These are phyloP conservation scores for Penicillium hordei DNA, from an alignment of 2,329 filamentous ascomycete species.

Conservation along the genomic window DNA sequence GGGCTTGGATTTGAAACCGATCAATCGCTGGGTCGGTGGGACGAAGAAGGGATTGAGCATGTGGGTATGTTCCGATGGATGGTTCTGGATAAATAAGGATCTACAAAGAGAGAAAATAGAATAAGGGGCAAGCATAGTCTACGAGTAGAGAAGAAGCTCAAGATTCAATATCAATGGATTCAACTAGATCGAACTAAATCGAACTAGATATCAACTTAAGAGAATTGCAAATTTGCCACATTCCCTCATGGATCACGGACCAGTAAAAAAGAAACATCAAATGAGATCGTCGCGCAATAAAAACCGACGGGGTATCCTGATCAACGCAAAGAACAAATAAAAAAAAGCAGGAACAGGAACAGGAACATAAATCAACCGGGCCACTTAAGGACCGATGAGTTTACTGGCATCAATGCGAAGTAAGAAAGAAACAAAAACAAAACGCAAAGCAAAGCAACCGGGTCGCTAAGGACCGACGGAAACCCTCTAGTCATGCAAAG, in stretches of 20 bases:
- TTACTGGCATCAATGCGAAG: not conserved
- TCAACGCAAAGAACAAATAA: conserved; percentile 20
- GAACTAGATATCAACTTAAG: not conserved
- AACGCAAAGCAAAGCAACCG: not conserved
- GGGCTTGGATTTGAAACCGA: conserved; percentile 73
- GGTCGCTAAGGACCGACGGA: not conserved
- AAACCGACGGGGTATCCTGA: conserved; percentile 40
- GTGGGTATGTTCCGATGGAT: conserved; percentile 73
- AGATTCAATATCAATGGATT: conserved; percentile 5
- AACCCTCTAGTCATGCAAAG: conserved; percentile 5
- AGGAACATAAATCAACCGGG: conserved; percentile 6
- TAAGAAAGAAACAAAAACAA: not conserved
- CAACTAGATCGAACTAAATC: conserved; percentile 1
- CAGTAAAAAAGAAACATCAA: conserved; percentile 15
- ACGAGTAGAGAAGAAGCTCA: not conserved
- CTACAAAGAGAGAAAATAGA: not conserved
- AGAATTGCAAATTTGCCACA: not conserved
- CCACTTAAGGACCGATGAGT: not conserved
- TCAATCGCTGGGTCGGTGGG: conserved; percentile 71
- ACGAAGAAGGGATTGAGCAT: conserved; percentile 80
- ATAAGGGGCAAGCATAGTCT: not conserved
- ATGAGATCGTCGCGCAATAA: conserved; percentile 27
- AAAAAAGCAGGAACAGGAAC: not conserved
- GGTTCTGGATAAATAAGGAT: conserved; percentile 11
- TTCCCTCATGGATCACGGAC: conserved; percentile 14